These are phyloP conservation scores for Trypethelium eluteriae DNA, from an alignment of 495 filamentous ascomycete species.

Conservation along the genomic window DNA sequence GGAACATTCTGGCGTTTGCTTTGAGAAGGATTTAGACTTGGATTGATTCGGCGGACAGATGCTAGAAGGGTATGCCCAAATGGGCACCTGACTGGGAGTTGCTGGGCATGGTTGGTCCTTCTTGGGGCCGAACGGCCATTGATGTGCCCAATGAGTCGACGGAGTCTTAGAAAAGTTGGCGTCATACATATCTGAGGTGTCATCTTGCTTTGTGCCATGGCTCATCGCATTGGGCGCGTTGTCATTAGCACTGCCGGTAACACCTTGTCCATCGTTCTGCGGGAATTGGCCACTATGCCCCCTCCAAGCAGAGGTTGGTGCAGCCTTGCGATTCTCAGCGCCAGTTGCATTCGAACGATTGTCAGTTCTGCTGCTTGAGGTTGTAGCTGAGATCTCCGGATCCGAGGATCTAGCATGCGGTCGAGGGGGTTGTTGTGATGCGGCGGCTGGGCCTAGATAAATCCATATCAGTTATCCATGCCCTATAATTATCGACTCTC, in stretches of 20 bases:
- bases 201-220: neutral
- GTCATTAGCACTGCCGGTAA: neutral
- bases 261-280: neutral
- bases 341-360: neutral
- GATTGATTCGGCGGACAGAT: constrained; percentile 8
- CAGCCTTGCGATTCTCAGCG: neutral
- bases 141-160: constrained; percentile 16
- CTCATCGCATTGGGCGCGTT: neutral
- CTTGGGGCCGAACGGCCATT: constrained; percentile 12
- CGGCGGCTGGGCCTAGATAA: neutral
- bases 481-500: neutral
- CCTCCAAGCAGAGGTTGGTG: constrained; percentile 2
- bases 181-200: constrained; percentile 3
- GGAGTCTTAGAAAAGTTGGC: neutral
- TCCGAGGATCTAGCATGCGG: neutral
- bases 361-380: neutral
- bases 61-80: constrained; percentile 12
- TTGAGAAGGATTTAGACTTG: neutral
- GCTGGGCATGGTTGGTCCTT: neutral
- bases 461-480: neutral
- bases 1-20: neutral
- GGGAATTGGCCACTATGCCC: neutral
- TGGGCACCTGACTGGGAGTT: neutral
- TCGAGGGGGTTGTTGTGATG: neutral
- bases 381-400: constrained; percentile 1